Evolutionary conservation across 345 rosid genomes (phyloP), one percentile per base, ranked within the genome.

Genomic region (Excoecaria agallocha): DNA sequence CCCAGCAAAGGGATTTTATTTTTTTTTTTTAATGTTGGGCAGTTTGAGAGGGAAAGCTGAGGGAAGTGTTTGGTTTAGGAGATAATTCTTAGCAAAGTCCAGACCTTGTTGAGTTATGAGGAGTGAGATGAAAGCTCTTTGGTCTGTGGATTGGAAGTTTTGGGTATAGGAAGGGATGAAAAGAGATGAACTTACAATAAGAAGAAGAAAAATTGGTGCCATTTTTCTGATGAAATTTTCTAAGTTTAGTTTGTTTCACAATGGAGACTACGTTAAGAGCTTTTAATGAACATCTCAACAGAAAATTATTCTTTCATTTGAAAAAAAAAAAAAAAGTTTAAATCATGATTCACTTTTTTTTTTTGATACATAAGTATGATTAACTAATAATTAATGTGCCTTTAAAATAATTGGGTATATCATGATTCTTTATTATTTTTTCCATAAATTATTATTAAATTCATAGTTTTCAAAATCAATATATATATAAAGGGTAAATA

Each of bases 21-120:
- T 17, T 84, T 78, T 76, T n/a, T 86, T 86, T 72, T 90, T 83
- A 68, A 95, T 90, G 54, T 74, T 79, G 41, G 98, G 91, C 5
- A 94, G 74, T 61, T 78, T 82, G 39, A 95, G 90, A 72, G 98
- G 98, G 74, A 87, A 80, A 11, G 85, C 80, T 41, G 96, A 87
- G 52, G 91, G 78, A 6, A 89, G 79, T 1, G 95, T 94, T 85
- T 87, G 83, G 81, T 82, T 83, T 54, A 95, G 78, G 65, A 95
- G 91, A 22, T 89, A 80, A 66, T 92, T 80, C 83, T 91, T 94
- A 72, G 90, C 63, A 86, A 95, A 95, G 77, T 92, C 93, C 70
- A 95, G 90, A 20, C 98, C 99, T 68, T 78, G 81, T 80, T 94
- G 90, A 66, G 93, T 86, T 60, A 95, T 75, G 39, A 86, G 77